These are phyloP conservation scores for Brasilioporus rufonigricans DNA, from an alignment of 768 basidiomycete species.

Conservation along the genomic window DNA sequence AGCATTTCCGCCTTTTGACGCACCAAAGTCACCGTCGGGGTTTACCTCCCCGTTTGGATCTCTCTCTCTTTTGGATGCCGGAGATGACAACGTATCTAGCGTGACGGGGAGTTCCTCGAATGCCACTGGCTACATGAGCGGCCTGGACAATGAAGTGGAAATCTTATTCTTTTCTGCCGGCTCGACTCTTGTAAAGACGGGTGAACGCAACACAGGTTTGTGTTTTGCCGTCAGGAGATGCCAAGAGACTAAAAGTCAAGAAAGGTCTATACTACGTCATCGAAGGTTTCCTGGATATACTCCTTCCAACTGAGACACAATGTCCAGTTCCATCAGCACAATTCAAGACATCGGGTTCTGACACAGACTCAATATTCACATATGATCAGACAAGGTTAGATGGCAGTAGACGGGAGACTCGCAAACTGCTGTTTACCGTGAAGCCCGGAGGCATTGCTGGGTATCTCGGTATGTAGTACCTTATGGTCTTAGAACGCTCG, in stretches of 20 bases:
- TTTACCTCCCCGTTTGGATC: slow-evolving; percentile 73
- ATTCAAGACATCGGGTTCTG: slow-evolving; percentile 20
- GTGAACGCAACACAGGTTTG: slow-evolving; percentile 82
- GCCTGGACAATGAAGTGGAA: slow-evolving; percentile 95
- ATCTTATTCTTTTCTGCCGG: slow-evolving; percentile 92
- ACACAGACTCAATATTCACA: slow-evolving; percentile 39
- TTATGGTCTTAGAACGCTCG: background rate
- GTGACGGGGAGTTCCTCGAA: slow-evolving; percentile 58
- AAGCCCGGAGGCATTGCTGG: slow-evolving; percentile 98
- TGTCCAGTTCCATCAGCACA: slow-evolving; percentile 11
- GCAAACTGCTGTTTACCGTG: slow-evolving; percentile 86
- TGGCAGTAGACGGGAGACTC: slow-evolving; percentile 33
- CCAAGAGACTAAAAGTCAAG: background rate
- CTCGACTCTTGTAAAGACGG: slow-evolving; percentile 80
- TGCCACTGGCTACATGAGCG: slow-evolving; percentile 60
- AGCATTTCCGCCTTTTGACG: slow-evolving; percentile 48
- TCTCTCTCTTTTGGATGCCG: slow-evolving; percentile 66
- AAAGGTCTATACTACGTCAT: slow-evolving; percentile 90
- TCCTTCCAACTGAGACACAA: slow-evolving; percentile 49
- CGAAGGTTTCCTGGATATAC: slow-evolving; percentile 92
- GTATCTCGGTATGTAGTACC: slow-evolving; percentile 66
- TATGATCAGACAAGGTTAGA: slow-evolving; percentile 31
- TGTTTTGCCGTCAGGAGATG: background rate
- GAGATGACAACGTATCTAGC: slow-evolving; percentile 66
- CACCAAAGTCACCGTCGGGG: slow-evolving; percentile 33